Evolutionary conservation across 2,329 filamentous ascomycete species (phyloP), one percentile per base, ranked within the genome.

Genomic region (Stenocarpella maydis): DNA sequence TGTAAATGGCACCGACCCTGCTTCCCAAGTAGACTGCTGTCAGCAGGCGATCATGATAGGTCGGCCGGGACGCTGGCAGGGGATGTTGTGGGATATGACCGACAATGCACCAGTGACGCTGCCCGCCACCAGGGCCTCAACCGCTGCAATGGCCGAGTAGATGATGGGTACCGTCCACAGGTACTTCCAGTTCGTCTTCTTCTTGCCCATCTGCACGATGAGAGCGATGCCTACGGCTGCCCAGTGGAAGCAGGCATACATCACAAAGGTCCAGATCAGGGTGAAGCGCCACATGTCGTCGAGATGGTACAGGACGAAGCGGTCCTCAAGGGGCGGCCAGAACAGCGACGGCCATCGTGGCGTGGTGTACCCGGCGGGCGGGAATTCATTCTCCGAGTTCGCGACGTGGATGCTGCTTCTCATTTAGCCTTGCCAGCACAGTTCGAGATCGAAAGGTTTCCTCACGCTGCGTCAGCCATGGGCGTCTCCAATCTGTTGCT

Each of bases 211-310:
- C 79, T 96, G 92, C 75, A 94, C 90, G 52, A 88, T 82, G 74
- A 94, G 85, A 3, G 93, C 93, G 77, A 93, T 92, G 15, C 85
- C 82, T 0, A 91, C 90, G 2, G 91, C 92, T 41, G 89, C 85
- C 21, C 95, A 76, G 78, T 97, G 93, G 72, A 95, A 92, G 24
- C 89, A 84, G 41, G 87, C 89, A 75, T 92, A 95, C 73, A 94
- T 88, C 37, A 97, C 88, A 45, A 97, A 81, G 0, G 94, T 97
- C 94, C 94, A 98, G 77, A 91, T 87, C 19, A 96, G 81, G 1
- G 94, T 97, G 79, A 96, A 97, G 73, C 91, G 91, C 91, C 93
- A 95, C 67, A 97, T 92, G 77, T 97, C 93, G 70, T 81, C 78
- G 3, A 93, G 85, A 76, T 91, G 86, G 82, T 93, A 95, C 74